Evolutionary conservation across 257 asterid genomes (phyloP), one percentile per base, ranked within the genome.

Genomic region (Euphrasia confusa): DNA sequence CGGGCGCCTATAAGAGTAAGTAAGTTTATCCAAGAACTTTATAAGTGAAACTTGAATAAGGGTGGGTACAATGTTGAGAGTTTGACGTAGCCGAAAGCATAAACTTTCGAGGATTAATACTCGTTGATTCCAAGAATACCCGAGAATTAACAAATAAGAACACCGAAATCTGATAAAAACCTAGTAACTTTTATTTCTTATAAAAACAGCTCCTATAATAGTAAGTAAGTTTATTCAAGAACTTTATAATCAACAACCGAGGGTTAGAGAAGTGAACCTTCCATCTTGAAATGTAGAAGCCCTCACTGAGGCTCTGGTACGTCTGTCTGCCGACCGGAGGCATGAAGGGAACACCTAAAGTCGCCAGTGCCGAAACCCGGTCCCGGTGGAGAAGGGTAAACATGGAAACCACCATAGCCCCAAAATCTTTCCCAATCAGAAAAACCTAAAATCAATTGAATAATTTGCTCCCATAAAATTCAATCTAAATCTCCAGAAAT

Each of bases 271-370:
- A 52, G 2, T 35, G 4, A 64, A 85, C 95, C 88, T 61, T 65
- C 89, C 95, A 88, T 85, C 96, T 81, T n/a, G 62, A 52, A 35
- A 83, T 44, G 54, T 88, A 88, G 79, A 83, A 86, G 24, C 96
- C 96, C 76, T 85, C 87, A 0, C 93, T 90, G 37, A 88, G 87
- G 39, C 5, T 5, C 10, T 56, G 24, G 53, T 50, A 24, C 2
- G 57, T 18, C 44, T 67, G 71, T 33, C 75, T 21, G 24, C 24
- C 74, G 5, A 65, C 61, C 1, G 81, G 89, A 15, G 76, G 83
- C 79, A 64, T 53, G 73, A 82, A 82, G 2, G 97, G 95, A 14
- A 78, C 70, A 14, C 90, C 94, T 11, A 89, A 59, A 13, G 87
- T 81, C 63, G 79, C 81, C 13, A 84, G 68, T 47, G 87, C 93